Conservation (phyloP, 2,329 filamentous ascomycete genomes). For the Calonectria fujianensis region DNA sequence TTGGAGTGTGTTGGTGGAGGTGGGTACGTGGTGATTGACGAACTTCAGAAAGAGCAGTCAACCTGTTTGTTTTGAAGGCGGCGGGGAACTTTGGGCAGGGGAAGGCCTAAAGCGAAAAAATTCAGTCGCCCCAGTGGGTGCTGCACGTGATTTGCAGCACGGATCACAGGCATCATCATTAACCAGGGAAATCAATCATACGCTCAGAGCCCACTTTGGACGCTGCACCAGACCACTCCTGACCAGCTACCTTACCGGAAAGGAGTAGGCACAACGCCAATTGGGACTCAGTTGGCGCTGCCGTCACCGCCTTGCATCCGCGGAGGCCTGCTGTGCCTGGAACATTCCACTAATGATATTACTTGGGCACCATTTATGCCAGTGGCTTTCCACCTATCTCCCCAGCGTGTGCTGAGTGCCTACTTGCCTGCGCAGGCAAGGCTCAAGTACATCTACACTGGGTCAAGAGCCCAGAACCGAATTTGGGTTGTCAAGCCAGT, state of each 20-base stretch:
- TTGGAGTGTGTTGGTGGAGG: slow-evolving; percentile 55
- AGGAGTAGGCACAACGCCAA: neutral
- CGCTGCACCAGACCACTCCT: slow-evolving; percentile 8
- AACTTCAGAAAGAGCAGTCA: slow-evolving; percentile 61
- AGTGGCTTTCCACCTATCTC: slow-evolving; percentile 30
- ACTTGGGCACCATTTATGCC: slow-evolving; percentile 48
- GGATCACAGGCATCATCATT: slow-evolving; percentile 42
- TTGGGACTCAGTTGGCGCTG: slow-evolving; percentile 8
- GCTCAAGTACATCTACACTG: slow-evolving; percentile 12
- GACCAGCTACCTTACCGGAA: slow-evolving; percentile 4
- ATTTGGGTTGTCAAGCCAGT: neutral
- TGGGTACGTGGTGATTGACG: slow-evolving; percentile 59
- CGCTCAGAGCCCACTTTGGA: slow-evolving; percentile 26
- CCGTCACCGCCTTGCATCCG: slow-evolving; percentile 38
- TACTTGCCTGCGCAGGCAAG: slow-evolving; percentile 2
- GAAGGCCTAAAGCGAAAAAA: slow-evolving; percentile 65
- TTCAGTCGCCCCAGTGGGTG: slow-evolving; percentile 61
- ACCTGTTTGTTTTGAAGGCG: slow-evolving; percentile 65
- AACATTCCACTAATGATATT: slow-evolving; percentile 45
- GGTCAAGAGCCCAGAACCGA: neutral
- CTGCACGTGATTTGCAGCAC: slow-evolving; percentile 60
- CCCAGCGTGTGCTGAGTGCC: slow-evolving; percentile 31
- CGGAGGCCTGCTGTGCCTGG: slow-evolving; percentile 45
- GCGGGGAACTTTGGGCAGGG: slow-evolving; percentile 64
- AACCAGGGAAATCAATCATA: slow-evolving; percentile 23